phyloP scores from a whole-genome alignment of 768 basidiomycete species.

The Boletus subparvulus region DNA sequence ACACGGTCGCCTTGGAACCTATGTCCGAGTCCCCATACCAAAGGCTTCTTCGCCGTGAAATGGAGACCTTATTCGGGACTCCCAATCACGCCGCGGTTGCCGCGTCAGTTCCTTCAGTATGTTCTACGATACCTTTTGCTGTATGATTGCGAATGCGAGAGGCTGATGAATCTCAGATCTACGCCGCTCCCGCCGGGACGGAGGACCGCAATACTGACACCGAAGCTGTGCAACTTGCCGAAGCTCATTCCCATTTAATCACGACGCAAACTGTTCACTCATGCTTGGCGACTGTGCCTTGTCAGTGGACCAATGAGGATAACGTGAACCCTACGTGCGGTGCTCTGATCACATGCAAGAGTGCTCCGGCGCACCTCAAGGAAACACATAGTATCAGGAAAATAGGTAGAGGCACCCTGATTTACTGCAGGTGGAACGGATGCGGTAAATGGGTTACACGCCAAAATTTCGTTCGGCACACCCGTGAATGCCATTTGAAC shows the following conservation, averaged over 20 bases:
- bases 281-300: neutral
- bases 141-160: neutral
- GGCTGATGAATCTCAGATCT: neutral
- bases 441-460: accelerated
- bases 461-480: slow-evolving; percentile 3
- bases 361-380: neutral
- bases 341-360: neutral
- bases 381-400: neutral
- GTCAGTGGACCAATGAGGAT: neutral
- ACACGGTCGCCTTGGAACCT: too few species aligned
- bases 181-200: neutral
- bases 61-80: neutral
- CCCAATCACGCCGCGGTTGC: neutral
- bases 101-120: neutral
- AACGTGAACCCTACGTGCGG: neutral
- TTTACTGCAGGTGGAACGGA: neutral
- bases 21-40: neutral
- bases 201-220: neutral
- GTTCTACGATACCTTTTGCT: neutral
- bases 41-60: neutral
- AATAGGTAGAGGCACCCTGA: accelerated
- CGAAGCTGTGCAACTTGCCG: too few species aligned
- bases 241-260: too few species aligned
- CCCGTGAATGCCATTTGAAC: neutral
- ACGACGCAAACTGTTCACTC: neutral